phyloP scores from a whole-genome alignment of 2,329 filamentous ascomycete genomes.

The Stagonosporopsis rhizophila region DNA sequence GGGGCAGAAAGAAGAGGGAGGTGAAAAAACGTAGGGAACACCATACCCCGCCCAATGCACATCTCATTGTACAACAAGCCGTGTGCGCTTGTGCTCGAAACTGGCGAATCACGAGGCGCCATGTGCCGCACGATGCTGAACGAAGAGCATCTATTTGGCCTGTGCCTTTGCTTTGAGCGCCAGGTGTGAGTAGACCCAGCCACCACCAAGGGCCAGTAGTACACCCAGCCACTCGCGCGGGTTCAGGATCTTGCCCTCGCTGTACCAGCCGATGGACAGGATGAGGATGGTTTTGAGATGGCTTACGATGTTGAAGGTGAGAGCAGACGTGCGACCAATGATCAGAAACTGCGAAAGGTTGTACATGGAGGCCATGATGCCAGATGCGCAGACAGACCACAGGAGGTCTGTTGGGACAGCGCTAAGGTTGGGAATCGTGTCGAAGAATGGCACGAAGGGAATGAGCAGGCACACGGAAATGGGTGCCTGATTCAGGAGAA shows the following conservation, averaged over 20 bases:
- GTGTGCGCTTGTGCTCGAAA: conserved; percentile 8
- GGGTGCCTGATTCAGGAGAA: conserved; percentile 56
- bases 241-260: conserved; percentile 52
- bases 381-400: conserved; percentile 51
- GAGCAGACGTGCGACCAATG: conserved; percentile 49
- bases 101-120: background rate
- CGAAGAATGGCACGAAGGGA: conserved; percentile 54
- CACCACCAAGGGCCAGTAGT: conserved; percentile 54
- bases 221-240: conserved; percentile 53
- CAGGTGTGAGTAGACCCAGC: conserved; percentile 55
- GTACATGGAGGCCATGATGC: conserved; percentile 53
- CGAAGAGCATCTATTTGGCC: conserved; percentile 28
- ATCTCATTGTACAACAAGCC: conserved; percentile 17
- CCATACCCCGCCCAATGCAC: conserved; percentile 14
- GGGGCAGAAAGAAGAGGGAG: background rate
- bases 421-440: conserved; percentile 50
- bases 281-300: conserved; percentile 58
- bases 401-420: conserved; percentile 51
- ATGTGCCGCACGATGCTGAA: conserved; percentile 1
- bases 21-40: background rate
- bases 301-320: conserved; percentile 52
- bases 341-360: conserved; percentile 54
- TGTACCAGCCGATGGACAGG: conserved; percentile 55
- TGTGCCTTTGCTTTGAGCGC: conserved; percentile 48
- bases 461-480: conserved; percentile 55